Base-by-base conservation (phyloP, 2,329 filamentous ascomycete genomes). In the Teratosphaeria nubilosa region DNA sequence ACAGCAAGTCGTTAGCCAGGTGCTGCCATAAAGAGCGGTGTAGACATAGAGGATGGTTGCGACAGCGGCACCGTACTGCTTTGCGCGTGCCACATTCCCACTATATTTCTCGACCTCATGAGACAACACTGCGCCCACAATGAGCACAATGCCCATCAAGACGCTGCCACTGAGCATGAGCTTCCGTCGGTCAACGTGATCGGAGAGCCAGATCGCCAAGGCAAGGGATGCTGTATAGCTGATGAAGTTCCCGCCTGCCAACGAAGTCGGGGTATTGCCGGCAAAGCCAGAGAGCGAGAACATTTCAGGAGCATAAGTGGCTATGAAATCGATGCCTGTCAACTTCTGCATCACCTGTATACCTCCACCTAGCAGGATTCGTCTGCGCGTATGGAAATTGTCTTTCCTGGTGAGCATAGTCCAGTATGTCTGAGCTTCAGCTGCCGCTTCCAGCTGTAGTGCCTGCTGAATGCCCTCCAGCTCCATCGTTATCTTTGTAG, bases 281-380 rank as follows among this genome's bases (percentile, higher is more conserved):
- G 16, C 30, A n/a, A 56, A 56, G 22, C 55, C 55, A 20, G 37
- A 10, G 7, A 56, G 24, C 10, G 37, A 24, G 55, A 56, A 56
- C 37, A 56, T 50, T 37, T 50, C 25, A n/a, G 55, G 55, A n/a
- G 55, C 37, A 24, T 56, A 56, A 22, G 45, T 51, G 20, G 45
- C 55, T n/a, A 56, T 51, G 55, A 50, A 51, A n/a, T 50, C 45
- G 11, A 56, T 51, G 16, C 55, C 55, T n/a, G 37, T 56, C 20
- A 50, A 56, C 37, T 50, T 51, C 37, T 56, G 55, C 55, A 56
- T 56, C 24, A 56, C 31, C 48, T 56, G 55, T 25, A 56, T 24
- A 14, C 55, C 37, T 24, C 11, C 55, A 5, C 37, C 55, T 22
- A 56, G 30, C 16, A 56, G 11, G 16, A 51, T 51, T 1, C 55